These are phyloP conservation scores for Mucor mucedo DNA, from an alignment of 371 early-diverging fungal species.

Conservation along the genomic window DNA sequence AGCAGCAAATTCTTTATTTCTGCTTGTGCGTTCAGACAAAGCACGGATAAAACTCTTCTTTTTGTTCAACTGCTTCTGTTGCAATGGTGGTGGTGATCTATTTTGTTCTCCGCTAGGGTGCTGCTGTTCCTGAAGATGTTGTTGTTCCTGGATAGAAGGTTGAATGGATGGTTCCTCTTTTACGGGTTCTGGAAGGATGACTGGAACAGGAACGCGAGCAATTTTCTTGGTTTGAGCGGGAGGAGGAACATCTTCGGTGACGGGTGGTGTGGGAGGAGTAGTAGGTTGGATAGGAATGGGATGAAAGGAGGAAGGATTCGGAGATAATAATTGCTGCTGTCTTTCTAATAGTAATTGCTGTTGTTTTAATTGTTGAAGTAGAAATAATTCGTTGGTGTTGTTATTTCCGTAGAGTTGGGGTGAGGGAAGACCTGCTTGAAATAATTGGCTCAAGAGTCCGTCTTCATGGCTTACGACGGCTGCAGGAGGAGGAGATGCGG, in stretches of 20 bases:
- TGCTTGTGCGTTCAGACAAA: neutral
- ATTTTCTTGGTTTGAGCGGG: constrained; percentile 2
- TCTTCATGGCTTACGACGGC: constrained; percentile 2
- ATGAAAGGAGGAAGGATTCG: neutral
- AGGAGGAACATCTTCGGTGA: too few relatives aligned
- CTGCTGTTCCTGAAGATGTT: too few relatives aligned
- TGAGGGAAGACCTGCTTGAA: neutral
- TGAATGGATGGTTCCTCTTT: too few relatives aligned
- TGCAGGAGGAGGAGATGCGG: neutral
- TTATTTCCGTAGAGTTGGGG: neutral
- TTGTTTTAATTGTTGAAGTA: constrained; percentile 15
- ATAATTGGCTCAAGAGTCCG: constrained; percentile 8
- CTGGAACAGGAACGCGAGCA: constrained; percentile 2
- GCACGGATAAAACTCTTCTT: neutral
- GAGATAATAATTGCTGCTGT: constrained; percentile 5
- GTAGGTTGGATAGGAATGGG: neutral
- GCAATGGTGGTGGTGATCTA: neutral
- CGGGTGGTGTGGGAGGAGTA: neutral
- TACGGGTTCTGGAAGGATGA: too few relatives aligned
- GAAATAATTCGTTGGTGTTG: constrained; percentile 6
- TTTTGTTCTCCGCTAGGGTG: too few relatives aligned
- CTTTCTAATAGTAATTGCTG: constrained; percentile 12
- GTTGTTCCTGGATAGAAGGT: neutral
- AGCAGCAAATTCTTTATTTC: constrained; percentile 1
- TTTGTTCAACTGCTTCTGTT: neutral